Evolutionary conservation across 2,329 filamentous ascomycete species (phyloP).

Genomic region (Aspergillus japonicus): DNA sequence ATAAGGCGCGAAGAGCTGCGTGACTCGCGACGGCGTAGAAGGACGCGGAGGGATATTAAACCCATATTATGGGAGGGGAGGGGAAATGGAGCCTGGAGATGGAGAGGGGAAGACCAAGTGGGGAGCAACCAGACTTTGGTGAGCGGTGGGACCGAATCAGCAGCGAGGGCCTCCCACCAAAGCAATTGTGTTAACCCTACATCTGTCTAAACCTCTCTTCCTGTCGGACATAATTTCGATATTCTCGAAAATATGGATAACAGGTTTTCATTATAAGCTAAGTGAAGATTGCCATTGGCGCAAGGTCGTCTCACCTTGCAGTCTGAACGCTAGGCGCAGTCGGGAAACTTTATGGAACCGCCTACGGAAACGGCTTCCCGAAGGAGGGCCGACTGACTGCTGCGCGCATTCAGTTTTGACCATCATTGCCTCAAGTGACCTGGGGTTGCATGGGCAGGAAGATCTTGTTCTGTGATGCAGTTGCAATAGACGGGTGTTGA

Average conservation of each 20-base stretch:
- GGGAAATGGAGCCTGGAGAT: neutral
- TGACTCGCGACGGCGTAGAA: neutral
- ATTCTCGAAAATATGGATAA: neutral
- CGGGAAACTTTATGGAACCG: conserved; percentile 1
- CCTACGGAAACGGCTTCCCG: conserved; percentile 13
- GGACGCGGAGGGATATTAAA: conserved; percentile 1
- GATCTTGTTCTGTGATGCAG: neutral
- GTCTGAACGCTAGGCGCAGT: conserved; percentile 8
- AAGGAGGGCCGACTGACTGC: conserved; percentile 4
- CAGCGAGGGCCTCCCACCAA: conserved; percentile 2
- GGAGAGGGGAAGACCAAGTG: neutral
- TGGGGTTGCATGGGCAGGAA: neutral
- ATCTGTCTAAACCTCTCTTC: conserved; percentile 6
- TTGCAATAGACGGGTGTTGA: neutral
- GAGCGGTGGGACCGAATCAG: neutral
- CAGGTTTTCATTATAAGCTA: neutral
- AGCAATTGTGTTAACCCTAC: neutral
- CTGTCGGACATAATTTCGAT: neutral
- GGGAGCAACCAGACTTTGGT: neutral
- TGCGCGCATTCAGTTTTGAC: neutral
- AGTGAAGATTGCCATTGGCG: conserved; percentile 6
- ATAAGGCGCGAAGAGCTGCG: neutral
- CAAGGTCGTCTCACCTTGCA: conserved; percentile 9
- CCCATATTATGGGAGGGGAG: neutral
- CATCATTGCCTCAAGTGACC: neutral